Percentiles rank a stretch among this genome's conserved stretches.
Conservation (phyloP, 2,329 filamentous ascomycete genomes). For the Chrysoporthe deuterocubensis region DNA sequence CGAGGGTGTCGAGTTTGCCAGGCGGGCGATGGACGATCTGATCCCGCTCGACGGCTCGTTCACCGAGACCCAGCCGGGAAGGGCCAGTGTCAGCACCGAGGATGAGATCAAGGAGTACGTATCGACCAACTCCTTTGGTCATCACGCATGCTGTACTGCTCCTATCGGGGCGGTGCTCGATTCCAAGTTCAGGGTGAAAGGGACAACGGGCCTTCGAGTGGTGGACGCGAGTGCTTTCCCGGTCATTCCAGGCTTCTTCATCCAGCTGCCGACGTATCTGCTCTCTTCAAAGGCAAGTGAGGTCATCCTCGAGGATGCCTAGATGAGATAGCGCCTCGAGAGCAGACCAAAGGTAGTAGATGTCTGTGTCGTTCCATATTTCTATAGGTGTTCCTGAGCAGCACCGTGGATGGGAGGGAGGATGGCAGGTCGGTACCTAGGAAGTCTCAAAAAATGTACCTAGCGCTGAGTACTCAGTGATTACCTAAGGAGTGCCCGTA, state of each 20-base stretch:
- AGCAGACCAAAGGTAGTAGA: no score
- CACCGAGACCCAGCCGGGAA: slow-evolving; percentile 31
- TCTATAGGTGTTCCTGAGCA: no score
- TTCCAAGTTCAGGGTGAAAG: slow-evolving; percentile 55
- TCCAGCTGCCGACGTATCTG: slow-evolving; percentile 57
- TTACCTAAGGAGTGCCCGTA: neutral
- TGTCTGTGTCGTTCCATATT: no score
- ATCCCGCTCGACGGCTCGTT: slow-evolving; percentile 24
- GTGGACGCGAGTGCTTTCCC: slow-evolving; percentile 61
- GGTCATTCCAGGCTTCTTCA: slow-evolving; percentile 46
- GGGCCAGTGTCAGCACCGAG: slow-evolving; percentile 23
- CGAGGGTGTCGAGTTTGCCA: slow-evolving; percentile 58
- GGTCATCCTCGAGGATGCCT: slow-evolving; percentile 22
- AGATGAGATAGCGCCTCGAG: neutral
- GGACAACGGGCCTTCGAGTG: slow-evolving; percentile 55
- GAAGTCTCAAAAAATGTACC: neutral
- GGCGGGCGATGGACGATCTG: slow-evolving; percentile 35
- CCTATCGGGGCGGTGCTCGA: slow-evolving; percentile 53
- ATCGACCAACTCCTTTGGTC: slow-evolving; percentile 30
- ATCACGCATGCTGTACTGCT: slow-evolving; percentile 29
- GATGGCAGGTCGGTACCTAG: no score
- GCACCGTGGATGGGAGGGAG: no score
- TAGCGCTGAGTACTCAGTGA: neutral
- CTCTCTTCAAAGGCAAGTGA: slow-evolving; percentile 30
- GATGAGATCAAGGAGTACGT: slow-evolving; percentile 31